Conservation (phyloP, 169 alveolate genomes). For the Plasmodium falciparum region DNA sequence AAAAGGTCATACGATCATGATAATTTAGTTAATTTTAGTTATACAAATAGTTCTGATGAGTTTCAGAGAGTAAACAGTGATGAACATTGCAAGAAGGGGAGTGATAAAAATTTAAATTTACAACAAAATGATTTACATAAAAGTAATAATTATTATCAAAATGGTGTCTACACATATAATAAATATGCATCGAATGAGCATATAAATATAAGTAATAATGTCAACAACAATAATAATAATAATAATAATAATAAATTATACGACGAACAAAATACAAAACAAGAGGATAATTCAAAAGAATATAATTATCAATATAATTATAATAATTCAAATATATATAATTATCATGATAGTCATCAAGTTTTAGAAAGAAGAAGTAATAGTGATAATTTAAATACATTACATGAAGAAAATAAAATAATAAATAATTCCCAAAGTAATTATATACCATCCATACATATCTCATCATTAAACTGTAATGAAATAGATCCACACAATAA, state of each 20-base stretch:
- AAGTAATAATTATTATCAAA: too few species aligned
- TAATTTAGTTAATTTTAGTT: conserved; percentile 1
- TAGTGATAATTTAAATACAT: conserved; percentile 5
- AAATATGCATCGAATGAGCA: too few species aligned
- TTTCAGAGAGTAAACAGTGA: not conserved
- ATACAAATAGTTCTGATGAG: conserved; percentile 20
- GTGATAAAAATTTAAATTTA: not conserved
- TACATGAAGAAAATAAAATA: not conserved
- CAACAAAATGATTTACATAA: too few species aligned
- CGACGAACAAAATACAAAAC: not conserved
- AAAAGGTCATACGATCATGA: not conserved
- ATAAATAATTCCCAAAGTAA: not conserved
- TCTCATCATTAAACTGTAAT: too few species aligned
- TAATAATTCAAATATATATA: conserved; percentile 5
- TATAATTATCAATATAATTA: not conserved
- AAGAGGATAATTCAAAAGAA: not conserved
- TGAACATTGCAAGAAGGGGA: not conserved
- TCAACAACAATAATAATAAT: too few species aligned
- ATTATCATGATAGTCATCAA: not conserved
- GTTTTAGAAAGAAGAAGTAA: not conserved
- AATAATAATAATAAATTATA: not conserved
- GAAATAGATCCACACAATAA: not conserved
- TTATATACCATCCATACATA: too few species aligned
- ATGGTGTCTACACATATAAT: too few species aligned
- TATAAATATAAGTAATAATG: too few species aligned